phyloP scores from a whole-genome alignment of 768 basidiomycete genomes.

The Suillus variegatus region DNA sequence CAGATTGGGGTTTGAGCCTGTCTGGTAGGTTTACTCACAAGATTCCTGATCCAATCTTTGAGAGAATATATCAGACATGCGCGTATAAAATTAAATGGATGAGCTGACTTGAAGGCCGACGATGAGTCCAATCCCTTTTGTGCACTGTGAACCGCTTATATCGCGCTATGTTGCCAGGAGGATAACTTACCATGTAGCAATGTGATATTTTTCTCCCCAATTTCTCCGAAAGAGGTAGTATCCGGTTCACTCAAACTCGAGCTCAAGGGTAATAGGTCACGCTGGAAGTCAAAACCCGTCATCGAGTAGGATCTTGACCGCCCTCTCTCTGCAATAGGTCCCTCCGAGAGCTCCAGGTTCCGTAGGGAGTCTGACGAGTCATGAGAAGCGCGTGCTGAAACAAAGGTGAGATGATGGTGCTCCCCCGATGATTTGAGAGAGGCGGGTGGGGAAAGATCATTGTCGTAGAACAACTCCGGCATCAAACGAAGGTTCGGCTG shows the following conservation, averaged over 20 bases:
- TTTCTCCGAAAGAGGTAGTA: conserved; percentile 40
- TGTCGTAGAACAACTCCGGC: not conserved
- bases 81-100: not conserved
- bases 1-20: conserved; percentile 9
- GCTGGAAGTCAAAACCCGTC: conserved; percentile 78
- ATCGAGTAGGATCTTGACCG: conserved; percentile 65
- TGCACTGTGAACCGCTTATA: conserved; percentile 26
- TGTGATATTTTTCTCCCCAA: conserved; percentile 71
- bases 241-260: conserved; percentile 76
- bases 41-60: conserved; percentile 87
- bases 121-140: conserved; percentile 73
- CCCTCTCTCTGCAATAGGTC: conserved; percentile 40
- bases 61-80: conserved; percentile 6
- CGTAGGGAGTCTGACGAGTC: conserved; percentile 78
- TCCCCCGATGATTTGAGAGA: conserved; percentile 17
- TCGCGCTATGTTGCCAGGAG: conserved; percentile 10
- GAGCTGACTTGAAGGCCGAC: conserved; percentile 71
- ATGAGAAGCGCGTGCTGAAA: conserved; percentile 13
- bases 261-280: conserved; percentile 74
- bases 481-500: not conserved
- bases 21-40: conserved; percentile 54
- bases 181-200: conserved; percentile 68
- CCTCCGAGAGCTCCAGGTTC: conserved; percentile 76
- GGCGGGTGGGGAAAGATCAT: conserved; percentile 17
- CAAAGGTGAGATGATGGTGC: conserved; percentile 10